phyloP scores from a whole-genome alignment of 179 eudicot genomes.

The Beta macrorhiza region DNA sequence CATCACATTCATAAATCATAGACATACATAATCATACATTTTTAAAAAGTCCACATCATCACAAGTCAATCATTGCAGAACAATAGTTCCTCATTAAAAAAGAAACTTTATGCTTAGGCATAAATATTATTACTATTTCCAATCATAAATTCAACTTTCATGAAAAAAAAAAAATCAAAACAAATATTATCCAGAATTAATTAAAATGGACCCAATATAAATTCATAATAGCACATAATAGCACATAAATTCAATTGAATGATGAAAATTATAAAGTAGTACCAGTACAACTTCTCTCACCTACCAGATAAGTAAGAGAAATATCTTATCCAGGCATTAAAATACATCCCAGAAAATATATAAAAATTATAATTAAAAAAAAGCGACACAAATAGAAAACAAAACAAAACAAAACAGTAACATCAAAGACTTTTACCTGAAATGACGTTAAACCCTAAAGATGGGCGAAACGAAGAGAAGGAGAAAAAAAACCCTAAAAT shows the following conservation, averaged over 20 bases:
- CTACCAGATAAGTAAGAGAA: conserved; percentile 7
- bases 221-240: no score
- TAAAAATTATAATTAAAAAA: background rate
- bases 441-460: conserved; percentile 17
- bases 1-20: conserved; percentile 2
- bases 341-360: background rate
- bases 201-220: background rate
- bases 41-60: conserved; percentile 8
- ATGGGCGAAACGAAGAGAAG: background rate
- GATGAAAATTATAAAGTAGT: background rate
- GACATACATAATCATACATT: conserved; percentile 6
- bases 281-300: background rate
- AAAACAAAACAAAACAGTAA: background rate
- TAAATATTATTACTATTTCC: background rate
- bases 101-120: background rate
- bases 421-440: conserved; percentile 19
- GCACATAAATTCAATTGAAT: background rate
- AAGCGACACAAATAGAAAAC: background rate
- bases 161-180: background rate
- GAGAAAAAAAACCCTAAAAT: conserved; percentile 10
- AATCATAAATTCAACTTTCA: conserved; percentile 13
- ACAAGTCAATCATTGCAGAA: conserved; percentile 17
- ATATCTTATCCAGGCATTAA: background rate
- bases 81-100: background rate
- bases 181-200: background rate